Conservation (phyloP, 2,329 filamentous ascomycete genomes). For the Claviceps pazoutovae region DNA sequence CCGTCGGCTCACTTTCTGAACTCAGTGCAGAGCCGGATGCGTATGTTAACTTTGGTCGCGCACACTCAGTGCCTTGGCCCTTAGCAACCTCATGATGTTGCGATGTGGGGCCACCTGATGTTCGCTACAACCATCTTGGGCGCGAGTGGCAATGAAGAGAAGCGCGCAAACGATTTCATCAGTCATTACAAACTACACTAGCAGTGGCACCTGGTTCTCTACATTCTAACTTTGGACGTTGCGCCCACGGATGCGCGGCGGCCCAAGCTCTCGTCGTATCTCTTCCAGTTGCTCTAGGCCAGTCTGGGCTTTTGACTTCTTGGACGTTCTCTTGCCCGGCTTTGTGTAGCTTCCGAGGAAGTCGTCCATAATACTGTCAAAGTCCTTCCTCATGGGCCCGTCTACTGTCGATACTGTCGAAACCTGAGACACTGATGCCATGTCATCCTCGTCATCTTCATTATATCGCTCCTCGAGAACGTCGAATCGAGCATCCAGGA, state of each 20-base stretch:
- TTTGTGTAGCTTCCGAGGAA: constrained; percentile 67
- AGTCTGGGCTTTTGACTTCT: constrained; percentile 66
- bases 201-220: neutral
- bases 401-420: constrained; percentile 52
- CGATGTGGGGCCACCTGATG: too few relatives aligned
- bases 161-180: neutral
- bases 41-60: neutral
- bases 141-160: neutral
- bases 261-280: constrained; percentile 66
- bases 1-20: neutral
- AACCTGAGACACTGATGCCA: constrained; percentile 44
- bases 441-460: constrained; percentile 34
- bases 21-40: neutral
- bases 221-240: constrained; percentile 2
- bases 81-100: too few relatives aligned
- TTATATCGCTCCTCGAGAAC: constrained; percentile 69
- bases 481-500: constrained; percentile 85
- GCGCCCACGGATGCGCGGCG: constrained; percentile 44
- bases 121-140: neutral
- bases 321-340: constrained; percentile 58
- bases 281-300: constrained; percentile 87
- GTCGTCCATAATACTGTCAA: constrained; percentile 84
- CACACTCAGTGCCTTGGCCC: neutral
- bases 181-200: constrained; percentile 3
- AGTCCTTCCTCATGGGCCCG: constrained; percentile 60